Evolutionary conservation across 495 filamentous ascomycete genomes (phyloP).

Genomic region (Podospora conica): DNA sequence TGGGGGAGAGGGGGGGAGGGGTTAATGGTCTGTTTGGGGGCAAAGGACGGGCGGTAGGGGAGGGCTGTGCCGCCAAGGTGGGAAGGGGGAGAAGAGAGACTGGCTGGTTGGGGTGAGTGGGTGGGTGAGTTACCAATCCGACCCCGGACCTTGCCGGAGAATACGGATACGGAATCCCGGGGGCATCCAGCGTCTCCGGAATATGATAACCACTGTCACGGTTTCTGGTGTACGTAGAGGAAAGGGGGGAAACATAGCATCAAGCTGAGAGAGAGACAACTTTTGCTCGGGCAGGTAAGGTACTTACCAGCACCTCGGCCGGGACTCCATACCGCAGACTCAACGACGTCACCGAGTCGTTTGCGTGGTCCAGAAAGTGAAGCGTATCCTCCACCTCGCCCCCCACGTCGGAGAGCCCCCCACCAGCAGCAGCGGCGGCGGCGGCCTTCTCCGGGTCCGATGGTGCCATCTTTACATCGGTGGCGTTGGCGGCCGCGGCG

Average conservation of each 20-base stretch:
- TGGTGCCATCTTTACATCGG: conserved; percentile 33
- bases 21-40: background rate
- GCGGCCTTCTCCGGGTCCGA: conserved; percentile 9
- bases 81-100: background rate
- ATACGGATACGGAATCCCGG: background rate
- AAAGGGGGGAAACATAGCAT: no score
- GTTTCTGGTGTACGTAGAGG: no score
- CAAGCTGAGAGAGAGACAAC: background rate
- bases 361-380: conserved; percentile 58
- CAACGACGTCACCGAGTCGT: conserved; percentile 58
- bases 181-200: background rate
- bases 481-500: conserved; percentile 25
- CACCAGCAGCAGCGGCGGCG: background rate
- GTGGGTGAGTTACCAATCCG: no score
- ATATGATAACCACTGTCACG: background rate
- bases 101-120: no score
- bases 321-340: conserved; percentile 64
- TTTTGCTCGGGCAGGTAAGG: no score
- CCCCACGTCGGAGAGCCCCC: background rate
- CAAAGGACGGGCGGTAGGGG: no score
- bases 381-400: conserved; percentile 47
- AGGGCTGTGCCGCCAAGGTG: background rate
- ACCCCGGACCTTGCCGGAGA: background rate
- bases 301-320: conserved; percentile 18
- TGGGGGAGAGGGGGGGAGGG: conserved; percentile 31